Evolutionary conservation across 2,329 filamentous ascomycete species (phyloP), one percentile per base, ranked within the genome.

Genomic region (Drechslera avenae): DNA sequence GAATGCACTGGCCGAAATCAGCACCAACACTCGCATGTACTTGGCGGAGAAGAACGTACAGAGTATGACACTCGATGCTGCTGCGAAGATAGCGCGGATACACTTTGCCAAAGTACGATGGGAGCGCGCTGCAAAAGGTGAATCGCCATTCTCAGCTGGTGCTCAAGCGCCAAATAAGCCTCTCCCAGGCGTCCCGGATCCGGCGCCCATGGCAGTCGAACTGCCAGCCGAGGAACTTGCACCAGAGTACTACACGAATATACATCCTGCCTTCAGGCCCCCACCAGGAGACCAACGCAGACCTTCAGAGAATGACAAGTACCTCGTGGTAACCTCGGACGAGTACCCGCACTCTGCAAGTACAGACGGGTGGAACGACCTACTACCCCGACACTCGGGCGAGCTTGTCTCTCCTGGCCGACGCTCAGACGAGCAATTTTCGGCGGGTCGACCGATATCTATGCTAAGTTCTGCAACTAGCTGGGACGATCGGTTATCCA

Each of bases 1-100:
- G 94, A 85, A 90, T 64, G 85, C 92, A 3, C 78, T 97, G n/a
- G 88, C 90, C 19, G 93, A 97, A 44, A 97, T 99, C 75, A 96
- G 90, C 77, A 97, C 91, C 12, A 88, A 88, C 68, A 99, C 94
- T 0, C 84, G 90, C 60, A 85, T 88, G 57, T 99, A 97, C 69
- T 83, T 99, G 45, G 78, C 81, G 6, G 87, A 87, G 54, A 80
- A 83, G 9, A 85, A 86, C 0, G 87, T 95, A 50, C 89, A 96
- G 70, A 82, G 78, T 61, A 89, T 91, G 82, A 90, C 90, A 5
- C 79, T 88, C 45, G 84, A 87, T 48, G 86, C 91, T 0, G 87
- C 93, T 0, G 82, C 84, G 7, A 95, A 93, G 73, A 79, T 97
- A 61, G 90, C 89, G 54, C 90, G 90, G 74, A 91, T 97, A 57